These are phyloP conservation scores for Microstegium vimineum DNA, from an alignment of 176 grass and related monocot species.

Conservation along the genomic window DNA sequence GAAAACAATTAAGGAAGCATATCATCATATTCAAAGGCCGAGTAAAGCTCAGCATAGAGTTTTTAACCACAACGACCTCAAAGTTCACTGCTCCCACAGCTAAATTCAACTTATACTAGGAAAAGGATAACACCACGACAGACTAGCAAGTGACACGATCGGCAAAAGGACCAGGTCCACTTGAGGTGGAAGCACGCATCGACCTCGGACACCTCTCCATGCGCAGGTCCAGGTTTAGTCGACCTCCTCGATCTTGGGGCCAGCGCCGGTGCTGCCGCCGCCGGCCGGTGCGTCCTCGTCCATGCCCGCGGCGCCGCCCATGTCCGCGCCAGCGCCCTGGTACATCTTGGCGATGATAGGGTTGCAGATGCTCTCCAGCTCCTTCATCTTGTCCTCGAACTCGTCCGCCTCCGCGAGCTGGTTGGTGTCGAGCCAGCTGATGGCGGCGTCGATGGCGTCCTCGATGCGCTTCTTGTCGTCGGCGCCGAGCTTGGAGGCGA, in stretches of 20 bases:
- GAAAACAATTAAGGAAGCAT: no score
- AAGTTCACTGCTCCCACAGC: no score
- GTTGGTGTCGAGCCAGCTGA: conserved; percentile 50
- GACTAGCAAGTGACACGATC: no score
- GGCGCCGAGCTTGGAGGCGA: conserved; percentile 40
- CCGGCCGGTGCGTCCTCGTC: conserved; percentile 42
- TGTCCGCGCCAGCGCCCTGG: conserved; percentile 35
- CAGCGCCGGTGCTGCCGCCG: conserved; percentile 13
- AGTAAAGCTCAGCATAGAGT: no score
- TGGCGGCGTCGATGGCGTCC: conserved; percentile 40
- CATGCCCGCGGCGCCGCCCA: conserved; percentile 31
- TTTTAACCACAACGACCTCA: no score
- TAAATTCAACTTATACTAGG: no score
- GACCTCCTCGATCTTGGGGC: conserved; percentile 61
- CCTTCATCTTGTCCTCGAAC: conserved; percentile 63
- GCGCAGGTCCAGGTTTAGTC: conserved; percentile 21
- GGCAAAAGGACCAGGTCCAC: no score
- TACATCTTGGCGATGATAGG: conserved; percentile 66
- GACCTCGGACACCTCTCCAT: background rate
- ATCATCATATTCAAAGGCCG: no score
- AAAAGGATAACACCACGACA: no score
- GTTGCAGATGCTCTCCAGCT: conserved; percentile 58
- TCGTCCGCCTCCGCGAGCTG: conserved; percentile 48
- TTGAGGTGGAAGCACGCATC: no score
- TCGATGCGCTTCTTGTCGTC: conserved; percentile 55